Percentiles rank a stretch among this genome's conserved stretches.
These are phyloP conservation scores for Suillus hirtellus DNA, from an alignment of 768 basidiomycete species.

Conservation along the genomic window DNA sequence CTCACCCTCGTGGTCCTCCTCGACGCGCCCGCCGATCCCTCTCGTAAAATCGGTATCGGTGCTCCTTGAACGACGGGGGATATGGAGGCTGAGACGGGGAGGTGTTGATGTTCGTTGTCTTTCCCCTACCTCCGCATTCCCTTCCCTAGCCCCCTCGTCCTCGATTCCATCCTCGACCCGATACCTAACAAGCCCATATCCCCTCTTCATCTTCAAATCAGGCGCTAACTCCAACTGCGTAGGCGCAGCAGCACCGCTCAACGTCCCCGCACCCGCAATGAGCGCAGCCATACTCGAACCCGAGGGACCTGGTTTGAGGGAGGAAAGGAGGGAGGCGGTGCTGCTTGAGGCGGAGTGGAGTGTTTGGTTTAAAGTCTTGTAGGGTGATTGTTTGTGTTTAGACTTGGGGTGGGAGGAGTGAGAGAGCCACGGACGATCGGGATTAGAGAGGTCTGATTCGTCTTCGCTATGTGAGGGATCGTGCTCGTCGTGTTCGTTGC, in stretches of 20 bases:
- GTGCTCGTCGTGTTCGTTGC: conserved; percentile 23
- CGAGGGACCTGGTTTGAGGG: conserved; percentile 10
- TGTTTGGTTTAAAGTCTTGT: conserved; percentile 19
- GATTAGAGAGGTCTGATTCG: conserved; percentile 19
- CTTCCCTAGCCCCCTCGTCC: neutral
- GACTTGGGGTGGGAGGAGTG: neutral
- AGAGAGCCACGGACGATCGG: conserved; percentile 22
- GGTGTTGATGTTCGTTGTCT: conserved; percentile 4
- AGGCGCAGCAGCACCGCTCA: conserved; percentile 64
- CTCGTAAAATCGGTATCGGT: conserved; percentile 16
- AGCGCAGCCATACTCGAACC: conserved; percentile 49
- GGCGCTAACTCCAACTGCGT: conserved; percentile 49
- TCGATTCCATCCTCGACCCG: conserved; percentile 8
- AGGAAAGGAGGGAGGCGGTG: conserved; percentile 25
- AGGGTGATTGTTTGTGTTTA: conserved; percentile 3
- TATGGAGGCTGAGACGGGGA: conserved; percentile 3
- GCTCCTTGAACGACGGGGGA: conserved; percentile 15
- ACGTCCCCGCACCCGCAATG: conserved; percentile 66
- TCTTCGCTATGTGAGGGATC: conserved; percentile 21
- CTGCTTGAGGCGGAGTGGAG: conserved; percentile 21
- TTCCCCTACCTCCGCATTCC: neutral
- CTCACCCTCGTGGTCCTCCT: conserved; percentile 16
- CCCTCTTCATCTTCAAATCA: conserved; percentile 48
- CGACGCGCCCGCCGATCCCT: neutral
- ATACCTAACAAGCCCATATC: conserved; percentile 67